phyloP scores from a whole-genome alignment of 805 yeast genomes.

The Myxozyma neotropica region DNA sequence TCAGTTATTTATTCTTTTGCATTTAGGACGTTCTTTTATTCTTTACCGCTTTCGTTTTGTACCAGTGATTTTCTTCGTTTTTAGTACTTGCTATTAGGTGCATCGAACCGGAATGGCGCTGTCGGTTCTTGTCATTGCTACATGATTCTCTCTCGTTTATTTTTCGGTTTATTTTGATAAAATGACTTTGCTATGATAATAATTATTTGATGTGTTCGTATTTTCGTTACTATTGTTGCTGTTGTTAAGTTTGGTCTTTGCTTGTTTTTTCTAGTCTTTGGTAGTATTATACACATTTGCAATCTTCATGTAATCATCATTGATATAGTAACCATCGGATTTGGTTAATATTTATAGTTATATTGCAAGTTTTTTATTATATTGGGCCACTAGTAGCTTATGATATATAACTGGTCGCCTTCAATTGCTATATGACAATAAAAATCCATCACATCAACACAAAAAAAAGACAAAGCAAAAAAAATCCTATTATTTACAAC shows the following conservation, averaged over 20 bases:
- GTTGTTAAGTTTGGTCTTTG: neutral
- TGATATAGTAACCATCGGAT: no score
- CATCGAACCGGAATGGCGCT: no score
- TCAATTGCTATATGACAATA: no score
- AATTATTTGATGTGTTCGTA: neutral
- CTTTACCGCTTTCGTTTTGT: neutral
- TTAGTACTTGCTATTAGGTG: neutral
- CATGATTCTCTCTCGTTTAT: neutral
- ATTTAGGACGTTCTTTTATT: neutral
- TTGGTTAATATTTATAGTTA: no score
- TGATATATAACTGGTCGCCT: no score
- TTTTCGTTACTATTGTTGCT: neutral
- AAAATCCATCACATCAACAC: no score
- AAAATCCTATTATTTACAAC: neutral
- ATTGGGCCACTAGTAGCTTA: no score
- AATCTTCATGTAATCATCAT: no score
- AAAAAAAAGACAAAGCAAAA: neutral
- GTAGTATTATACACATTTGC: neutral
- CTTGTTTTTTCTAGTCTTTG: neutral
- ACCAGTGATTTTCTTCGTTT: neutral
- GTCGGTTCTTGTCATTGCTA: no score
- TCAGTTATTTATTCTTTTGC: neutral
- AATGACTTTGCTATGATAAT: neutral
- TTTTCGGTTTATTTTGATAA: neutral
- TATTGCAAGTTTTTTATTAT: no score